Evolutionary conservation across 2,329 filamentous ascomycete species (phyloP).

Genomic region (Apiospora koreana): DNA sequence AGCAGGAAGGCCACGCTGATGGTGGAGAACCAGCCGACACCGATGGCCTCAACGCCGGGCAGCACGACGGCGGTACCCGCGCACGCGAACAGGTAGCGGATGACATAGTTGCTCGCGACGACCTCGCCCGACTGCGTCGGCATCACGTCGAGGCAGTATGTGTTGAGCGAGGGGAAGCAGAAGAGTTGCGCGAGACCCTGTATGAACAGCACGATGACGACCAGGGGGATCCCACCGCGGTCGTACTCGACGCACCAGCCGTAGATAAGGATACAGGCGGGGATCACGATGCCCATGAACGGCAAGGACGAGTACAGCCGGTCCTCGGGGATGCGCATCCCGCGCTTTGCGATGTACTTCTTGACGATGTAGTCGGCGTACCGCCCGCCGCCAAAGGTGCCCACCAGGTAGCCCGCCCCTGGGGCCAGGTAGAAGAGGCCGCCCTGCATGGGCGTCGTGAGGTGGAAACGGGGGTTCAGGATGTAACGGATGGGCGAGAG

Average conservation of each 20-base stretch:
- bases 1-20: constrained; percentile 43
- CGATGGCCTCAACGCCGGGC: constrained; percentile 72
- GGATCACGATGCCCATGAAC: constrained; percentile 62
- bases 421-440: constrained; percentile 72
- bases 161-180: constrained; percentile 75
- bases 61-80: constrained; percentile 70
- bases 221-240: constrained; percentile 57
- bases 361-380: constrained; percentile 43
- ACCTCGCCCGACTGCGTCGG: constrained; percentile 70
- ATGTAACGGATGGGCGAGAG: constrained; percentile 65
- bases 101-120: constrained; percentile 77
- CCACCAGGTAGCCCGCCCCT: constrained; percentile 63
- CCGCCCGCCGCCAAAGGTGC: constrained; percentile 64
- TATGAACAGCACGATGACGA: constrained; percentile 72
- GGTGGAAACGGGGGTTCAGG: constrained; percentile 68
- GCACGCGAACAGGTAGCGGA: constrained; percentile 75
- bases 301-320: constrained; percentile 61
- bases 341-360: constrained; percentile 42
- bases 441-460: constrained; percentile 61
- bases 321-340: constrained; percentile 68
- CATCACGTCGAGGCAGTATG: constrained; percentile 84
- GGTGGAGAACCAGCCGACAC: constrained; percentile 80
- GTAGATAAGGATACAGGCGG: constrained; percentile 66
- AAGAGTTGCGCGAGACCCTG: constrained; percentile 76
- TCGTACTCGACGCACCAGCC: constrained; percentile 52